Conservation (phyloP, 495 filamentous ascomycete genomes). For the Daldinia concentrica region DNA sequence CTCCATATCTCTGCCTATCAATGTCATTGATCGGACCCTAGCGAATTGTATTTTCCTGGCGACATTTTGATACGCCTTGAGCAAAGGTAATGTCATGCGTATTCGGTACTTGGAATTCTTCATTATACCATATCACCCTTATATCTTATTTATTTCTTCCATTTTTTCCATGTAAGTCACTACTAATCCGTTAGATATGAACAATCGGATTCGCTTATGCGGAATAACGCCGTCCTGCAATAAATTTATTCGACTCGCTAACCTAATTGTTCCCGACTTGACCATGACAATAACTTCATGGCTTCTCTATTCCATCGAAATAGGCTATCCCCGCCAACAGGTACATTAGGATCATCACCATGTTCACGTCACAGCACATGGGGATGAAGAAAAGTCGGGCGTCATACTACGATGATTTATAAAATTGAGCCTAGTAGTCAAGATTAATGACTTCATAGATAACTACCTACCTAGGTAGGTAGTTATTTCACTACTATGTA, state of each 20-base stretch:
- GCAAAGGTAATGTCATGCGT: background rate
- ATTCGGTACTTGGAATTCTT: background rate
- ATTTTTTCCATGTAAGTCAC: background rate
- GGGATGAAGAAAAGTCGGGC: background rate
- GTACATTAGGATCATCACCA: background rate
- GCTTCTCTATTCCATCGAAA: background rate
- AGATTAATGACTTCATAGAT: background rate
- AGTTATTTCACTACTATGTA: background rate
- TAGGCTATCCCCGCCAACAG: background rate
- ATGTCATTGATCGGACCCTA: constrained; percentile 15
- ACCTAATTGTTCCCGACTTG: no score
- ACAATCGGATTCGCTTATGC: background rate
- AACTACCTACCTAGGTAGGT: no score
- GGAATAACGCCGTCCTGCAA: background rate
- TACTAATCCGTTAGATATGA: background rate
- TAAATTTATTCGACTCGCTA: background rate
- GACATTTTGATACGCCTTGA: background rate
- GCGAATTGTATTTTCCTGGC: constrained; percentile 12
- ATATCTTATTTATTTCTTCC: background rate
- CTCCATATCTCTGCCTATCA: constrained; percentile 2
- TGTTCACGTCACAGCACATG: background rate
- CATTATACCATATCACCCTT: background rate
- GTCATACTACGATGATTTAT: background rate
- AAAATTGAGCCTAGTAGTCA: background rate
- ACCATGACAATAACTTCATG: background rate